A percentile compares a stretch with the other conserved stretches of the same genome.
These are phyloP conservation scores for Verbena officinalis DNA, from an alignment of 257 asterid genomes.

Conservation along the genomic window DNA sequence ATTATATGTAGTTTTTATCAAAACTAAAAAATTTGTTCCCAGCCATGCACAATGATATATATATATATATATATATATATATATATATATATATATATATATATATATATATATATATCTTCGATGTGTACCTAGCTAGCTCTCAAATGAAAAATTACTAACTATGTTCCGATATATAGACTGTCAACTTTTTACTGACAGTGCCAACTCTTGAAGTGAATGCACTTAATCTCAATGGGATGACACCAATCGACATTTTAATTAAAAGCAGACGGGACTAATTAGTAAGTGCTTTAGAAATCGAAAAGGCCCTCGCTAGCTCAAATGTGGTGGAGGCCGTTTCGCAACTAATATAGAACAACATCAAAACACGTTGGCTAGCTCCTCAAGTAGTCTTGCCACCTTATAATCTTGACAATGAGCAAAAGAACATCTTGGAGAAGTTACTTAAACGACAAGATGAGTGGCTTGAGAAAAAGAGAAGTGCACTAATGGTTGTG, in stretches of 20 bases:
- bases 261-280: background rate
- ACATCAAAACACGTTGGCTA: background rate
- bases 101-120: too few species aligned
- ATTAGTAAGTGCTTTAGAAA: background rate
- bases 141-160: too few species aligned
- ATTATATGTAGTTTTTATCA: too few species aligned
- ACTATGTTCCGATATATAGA: too few species aligned
- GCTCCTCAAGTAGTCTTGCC: too few species aligned
- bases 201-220: background rate
- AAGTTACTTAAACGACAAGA: background rate
- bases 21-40: too few species aligned
- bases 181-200: background rate
- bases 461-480: slow-evolving; percentile 24
- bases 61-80: too few species aligned
- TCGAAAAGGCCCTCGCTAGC: background rate
- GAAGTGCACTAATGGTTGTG: slow-evolving; percentile 35
- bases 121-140: too few species aligned
- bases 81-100: too few species aligned
- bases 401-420: too few species aligned
- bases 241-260: background rate
- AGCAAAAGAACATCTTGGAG: background rate
- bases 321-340: background rate
- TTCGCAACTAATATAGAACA: background rate
- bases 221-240: background rate
- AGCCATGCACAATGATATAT: too few species aligned